Conservation (phyloP, 495 filamentous ascomycete genomes). For the Apiosordaria backusii region DNA sequence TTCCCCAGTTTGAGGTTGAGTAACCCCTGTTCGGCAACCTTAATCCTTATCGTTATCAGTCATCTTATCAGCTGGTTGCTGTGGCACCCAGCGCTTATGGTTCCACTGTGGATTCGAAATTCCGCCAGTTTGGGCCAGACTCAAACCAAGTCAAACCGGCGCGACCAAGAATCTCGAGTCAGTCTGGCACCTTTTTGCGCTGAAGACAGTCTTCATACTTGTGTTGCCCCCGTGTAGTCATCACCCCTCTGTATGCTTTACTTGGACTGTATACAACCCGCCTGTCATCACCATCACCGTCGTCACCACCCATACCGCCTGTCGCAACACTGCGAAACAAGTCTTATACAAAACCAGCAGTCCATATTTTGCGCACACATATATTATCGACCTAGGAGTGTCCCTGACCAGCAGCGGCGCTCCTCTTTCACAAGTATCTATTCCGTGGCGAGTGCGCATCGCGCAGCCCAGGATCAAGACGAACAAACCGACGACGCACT, state of each 20-base stretch:
- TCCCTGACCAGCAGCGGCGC: constrained; percentile 4
- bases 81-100: not conserved
- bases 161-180: not conserved
- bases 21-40: not conserved
- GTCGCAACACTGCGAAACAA: not conserved
- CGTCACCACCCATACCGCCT: not conserved
- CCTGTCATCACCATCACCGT: not conserved
- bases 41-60: not conserved
- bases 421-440: not conserved
- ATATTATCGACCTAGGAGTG: not conserved
- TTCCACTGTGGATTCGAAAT: not conserved
- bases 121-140: not conserved
- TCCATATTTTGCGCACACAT: not conserved
- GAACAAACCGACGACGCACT: constrained; percentile 1
- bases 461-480: not conserved
- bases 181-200: constrained; percentile 1
- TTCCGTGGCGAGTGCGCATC: not conserved
- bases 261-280: not conserved
- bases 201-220: not conserved
- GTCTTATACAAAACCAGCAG: not conserved
- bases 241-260: not conserved
- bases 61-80: not conserved
- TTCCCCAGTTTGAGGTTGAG: constrained; percentile 1
- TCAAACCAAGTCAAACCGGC: not conserved
- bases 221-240: not conserved